Conservation (phyloP, 495 filamentous ascomycete genomes). For the Trichoderma virens region DNA sequence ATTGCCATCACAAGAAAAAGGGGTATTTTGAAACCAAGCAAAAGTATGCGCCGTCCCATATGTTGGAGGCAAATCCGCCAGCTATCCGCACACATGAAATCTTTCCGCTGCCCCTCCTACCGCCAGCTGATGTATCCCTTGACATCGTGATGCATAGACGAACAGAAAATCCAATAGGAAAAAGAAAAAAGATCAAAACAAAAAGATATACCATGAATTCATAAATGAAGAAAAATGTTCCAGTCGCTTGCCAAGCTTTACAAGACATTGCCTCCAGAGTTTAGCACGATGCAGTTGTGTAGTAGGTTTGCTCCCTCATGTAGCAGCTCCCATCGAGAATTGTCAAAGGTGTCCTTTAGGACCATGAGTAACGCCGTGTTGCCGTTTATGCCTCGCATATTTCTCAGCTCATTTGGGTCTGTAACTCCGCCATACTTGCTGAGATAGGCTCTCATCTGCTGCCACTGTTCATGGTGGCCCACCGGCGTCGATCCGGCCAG, state of each 20-base stretch:
- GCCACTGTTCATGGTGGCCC: conserved; percentile 56
- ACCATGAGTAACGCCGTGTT: conserved; percentile 79
- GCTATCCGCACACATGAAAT: neutral
- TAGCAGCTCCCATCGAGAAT: conserved; percentile 84
- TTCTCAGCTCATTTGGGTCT: conserved; percentile 75
- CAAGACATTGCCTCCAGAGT: conserved; percentile 28
- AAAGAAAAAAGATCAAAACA: neutral
- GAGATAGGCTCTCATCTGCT: conserved; percentile 75
- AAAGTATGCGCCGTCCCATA: conserved; percentile 3
- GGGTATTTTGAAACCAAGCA: conserved; percentile 1
- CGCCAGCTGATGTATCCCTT: neutral
- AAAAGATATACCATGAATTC: neutral
- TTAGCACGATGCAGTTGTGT: conserved; percentile 63
- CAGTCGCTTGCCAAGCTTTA: neutral
- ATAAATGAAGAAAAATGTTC: neutral
- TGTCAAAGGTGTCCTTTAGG: conserved; percentile 69
- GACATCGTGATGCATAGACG: neutral
- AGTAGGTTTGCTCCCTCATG: conserved; percentile 77
- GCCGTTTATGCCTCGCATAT: conserved; percentile 67
- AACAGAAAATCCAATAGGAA: neutral
- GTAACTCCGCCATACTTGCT: conserved; percentile 61
- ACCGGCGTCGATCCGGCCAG: conserved; percentile 37
- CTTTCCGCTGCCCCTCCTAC: neutral
- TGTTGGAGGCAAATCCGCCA: conserved; percentile 3
- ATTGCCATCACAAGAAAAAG: neutral